Conservation (phyloP, 176 grass and related monocot species). For the Poa annua region DNA sequence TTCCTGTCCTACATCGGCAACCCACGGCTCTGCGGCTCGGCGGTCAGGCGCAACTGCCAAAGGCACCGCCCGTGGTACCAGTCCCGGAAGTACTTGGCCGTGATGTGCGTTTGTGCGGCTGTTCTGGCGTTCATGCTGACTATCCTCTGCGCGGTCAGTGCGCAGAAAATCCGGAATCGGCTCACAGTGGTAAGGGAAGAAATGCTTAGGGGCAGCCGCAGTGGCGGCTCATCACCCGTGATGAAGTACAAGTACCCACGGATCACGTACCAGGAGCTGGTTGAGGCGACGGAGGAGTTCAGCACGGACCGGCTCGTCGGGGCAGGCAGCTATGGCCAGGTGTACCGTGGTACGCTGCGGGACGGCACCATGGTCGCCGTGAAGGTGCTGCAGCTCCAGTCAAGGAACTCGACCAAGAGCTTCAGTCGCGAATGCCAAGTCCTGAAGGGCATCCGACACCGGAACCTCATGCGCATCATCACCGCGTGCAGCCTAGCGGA, state of each 20-base stretch:
- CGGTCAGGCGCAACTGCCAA: conserved; percentile 36
- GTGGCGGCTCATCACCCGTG: conserved; percentile 52
- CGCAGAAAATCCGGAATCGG: conserved; percentile 52
- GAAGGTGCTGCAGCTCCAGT: conserved; percentile 88
- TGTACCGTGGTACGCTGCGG: conserved; percentile 69
- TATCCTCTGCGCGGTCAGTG: conserved; percentile 46
- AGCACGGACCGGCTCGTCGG: conserved; percentile 59
- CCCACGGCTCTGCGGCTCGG: conserved; percentile 52
- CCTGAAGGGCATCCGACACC: conserved; percentile 86
- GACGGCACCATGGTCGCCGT: conserved; percentile 80
- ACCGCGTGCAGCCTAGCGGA: conserved; percentile 88
- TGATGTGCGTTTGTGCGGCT: conserved; percentile 42
- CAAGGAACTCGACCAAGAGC: conserved; percentile 87
- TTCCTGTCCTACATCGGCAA: conserved; percentile 71
- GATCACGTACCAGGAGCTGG: conserved; percentile 78
- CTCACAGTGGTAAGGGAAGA: conserved; percentile 37
- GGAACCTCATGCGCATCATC: conserved; percentile 93
- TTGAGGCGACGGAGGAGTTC: conserved; percentile 78
- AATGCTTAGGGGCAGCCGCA: conserved; percentile 32
- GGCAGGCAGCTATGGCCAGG: conserved; percentile 78
- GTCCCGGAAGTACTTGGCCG: conserved; percentile 57
- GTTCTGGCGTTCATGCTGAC: conserved; percentile 57
- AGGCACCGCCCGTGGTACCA: conserved; percentile 40
- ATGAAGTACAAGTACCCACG: conserved; percentile 82
- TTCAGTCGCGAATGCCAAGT: conserved; percentile 92